Evolutionary conservation across 1,284 basidiomycete genomes (phyloP).

Genomic region (Takashimella tepidaria): DNA sequence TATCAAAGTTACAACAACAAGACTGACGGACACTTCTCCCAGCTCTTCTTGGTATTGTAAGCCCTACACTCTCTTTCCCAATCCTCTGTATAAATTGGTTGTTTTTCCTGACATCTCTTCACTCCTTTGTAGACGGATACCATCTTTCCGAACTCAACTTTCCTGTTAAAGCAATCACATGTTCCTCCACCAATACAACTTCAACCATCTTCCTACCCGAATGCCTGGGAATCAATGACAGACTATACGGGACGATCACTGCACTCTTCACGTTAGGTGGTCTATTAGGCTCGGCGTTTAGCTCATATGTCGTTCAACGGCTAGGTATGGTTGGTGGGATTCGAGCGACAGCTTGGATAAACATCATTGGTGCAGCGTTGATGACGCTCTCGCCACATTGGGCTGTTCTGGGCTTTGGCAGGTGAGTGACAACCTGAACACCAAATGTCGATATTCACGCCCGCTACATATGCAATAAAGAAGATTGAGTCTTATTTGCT

Average conservation of each 20-base stretch:
- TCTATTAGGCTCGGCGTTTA: slow-evolving; percentile 65
- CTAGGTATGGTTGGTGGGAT: slow-evolving; percentile 52
- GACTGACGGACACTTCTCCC: slow-evolving; percentile 4
- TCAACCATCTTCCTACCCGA: slow-evolving; percentile 32
- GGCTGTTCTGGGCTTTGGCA: slow-evolving; percentile 58
- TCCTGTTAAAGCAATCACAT: slow-evolving; percentile 72
- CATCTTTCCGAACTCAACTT: slow-evolving; percentile 85
- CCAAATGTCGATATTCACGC: neutral
- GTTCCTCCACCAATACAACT: slow-evolving; percentile 44
- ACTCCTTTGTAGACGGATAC: slow-evolving; percentile 42
- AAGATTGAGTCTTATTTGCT: neutral
- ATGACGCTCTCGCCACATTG: slow-evolving; percentile 64
- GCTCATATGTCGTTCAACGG: slow-evolving; percentile 64
- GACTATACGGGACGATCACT: slow-evolving; percentile 72
- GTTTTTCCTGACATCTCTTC: neutral
- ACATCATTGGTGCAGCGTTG: slow-evolving; percentile 58
- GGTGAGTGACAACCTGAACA: slow-evolving; percentile 51
- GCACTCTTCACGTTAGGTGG: slow-evolving; percentile 85
- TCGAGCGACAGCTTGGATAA: slow-evolving; percentile 55
- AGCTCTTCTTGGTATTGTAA: slow-evolving; percentile 48
- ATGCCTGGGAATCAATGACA: slow-evolving; percentile 72
- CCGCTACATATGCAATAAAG: neutral
- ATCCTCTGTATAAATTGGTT: neutral
- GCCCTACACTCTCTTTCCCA: slow-evolving; percentile 1
- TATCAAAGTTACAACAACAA: no score